Evolutionary conservation across 371 early-diverging fungal species (phyloP).

Genomic region (Apophysomyces sp.): DNA sequence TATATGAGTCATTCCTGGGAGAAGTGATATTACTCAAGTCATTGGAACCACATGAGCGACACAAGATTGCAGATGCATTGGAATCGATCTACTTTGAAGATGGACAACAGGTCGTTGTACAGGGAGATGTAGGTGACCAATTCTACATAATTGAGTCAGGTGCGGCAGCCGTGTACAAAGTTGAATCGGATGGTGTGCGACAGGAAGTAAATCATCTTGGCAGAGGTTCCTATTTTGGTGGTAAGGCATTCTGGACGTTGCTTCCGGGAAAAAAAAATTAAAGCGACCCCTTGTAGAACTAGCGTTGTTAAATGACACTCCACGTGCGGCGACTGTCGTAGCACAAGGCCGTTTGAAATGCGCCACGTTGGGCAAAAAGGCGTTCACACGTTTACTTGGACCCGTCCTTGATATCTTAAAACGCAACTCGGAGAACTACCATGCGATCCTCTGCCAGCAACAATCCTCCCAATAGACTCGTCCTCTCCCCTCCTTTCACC

Average conservation of each 20-base stretch:
- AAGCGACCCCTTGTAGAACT: constrained; percentile 77
- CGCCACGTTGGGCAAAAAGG: constrained; percentile 86
- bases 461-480: background rate
- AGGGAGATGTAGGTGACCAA: constrained; percentile 67
- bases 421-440: constrained; percentile 81
- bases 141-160: constrained; percentile 88
- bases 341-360: constrained; percentile 88
- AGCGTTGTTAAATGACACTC: constrained; percentile 86
- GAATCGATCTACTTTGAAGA: constrained; percentile 68
- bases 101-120: constrained; percentile 64
- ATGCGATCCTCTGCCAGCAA: constrained; percentile 27
- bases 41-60: constrained; percentile 71
- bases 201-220: constrained; percentile 73
- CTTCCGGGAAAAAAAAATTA: constrained; percentile 83
- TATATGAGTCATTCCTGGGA: constrained; percentile 78
- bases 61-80: constrained; percentile 82
- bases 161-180: constrained; percentile 54
- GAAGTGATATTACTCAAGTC: constrained; percentile 65
- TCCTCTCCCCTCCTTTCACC: background rate
- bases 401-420: constrained; percentile 88
- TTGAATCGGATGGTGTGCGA: constrained; percentile 61
- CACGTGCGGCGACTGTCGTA: constrained; percentile 86
- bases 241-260: constrained; percentile 80
- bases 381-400: constrained; percentile 90
- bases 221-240: constrained; percentile 96